Evolutionary conservation across 768 basidiomycete species (phyloP).

Genomic region (Rhizopogon roseolus): DNA sequence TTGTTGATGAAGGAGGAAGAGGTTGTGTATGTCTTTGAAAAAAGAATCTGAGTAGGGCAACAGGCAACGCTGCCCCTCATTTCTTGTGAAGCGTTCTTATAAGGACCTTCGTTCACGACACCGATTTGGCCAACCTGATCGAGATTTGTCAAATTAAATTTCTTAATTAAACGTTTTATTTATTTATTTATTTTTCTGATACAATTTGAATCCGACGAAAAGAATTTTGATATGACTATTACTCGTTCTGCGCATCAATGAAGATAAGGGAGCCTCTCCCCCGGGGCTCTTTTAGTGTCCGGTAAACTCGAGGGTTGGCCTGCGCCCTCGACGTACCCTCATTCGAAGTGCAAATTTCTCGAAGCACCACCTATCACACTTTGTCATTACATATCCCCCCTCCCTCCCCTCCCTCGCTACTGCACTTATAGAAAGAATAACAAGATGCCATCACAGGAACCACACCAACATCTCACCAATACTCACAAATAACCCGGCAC

Average conservation of each 20-base stretch:
- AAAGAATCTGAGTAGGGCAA: constrained; percentile 18
- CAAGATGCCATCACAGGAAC: constrained; percentile 20
- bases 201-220: constrained; percentile 7
- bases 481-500: constrained; percentile 21
- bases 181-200: constrained; percentile 4
- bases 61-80: constrained; percentile 4
- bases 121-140: constrained; percentile 10
- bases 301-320: constrained; percentile 1
- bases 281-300: constrained; percentile 6
- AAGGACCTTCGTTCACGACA: constrained; percentile 16
- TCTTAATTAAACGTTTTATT: constrained; percentile 13
- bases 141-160: constrained; percentile 28
- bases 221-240: background rate
- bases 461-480: constrained; percentile 8
- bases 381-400: too few species aligned
- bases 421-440: constrained; percentile 8
- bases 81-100: constrained; percentile 17
- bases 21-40: background rate
- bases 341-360: background rate
- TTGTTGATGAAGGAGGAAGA: background rate
- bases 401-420: constrained; percentile 7
- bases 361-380: constrained; percentile 10
- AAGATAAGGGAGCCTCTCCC: constrained; percentile 5
- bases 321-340: too few species aligned
- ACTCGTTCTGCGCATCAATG: background rate